Evolutionary conservation across 495 filamentous ascomycete genomes (phyloP), one percentile per base, ranked within the genome.

Genomic region (Neurospora sp.): DNA sequence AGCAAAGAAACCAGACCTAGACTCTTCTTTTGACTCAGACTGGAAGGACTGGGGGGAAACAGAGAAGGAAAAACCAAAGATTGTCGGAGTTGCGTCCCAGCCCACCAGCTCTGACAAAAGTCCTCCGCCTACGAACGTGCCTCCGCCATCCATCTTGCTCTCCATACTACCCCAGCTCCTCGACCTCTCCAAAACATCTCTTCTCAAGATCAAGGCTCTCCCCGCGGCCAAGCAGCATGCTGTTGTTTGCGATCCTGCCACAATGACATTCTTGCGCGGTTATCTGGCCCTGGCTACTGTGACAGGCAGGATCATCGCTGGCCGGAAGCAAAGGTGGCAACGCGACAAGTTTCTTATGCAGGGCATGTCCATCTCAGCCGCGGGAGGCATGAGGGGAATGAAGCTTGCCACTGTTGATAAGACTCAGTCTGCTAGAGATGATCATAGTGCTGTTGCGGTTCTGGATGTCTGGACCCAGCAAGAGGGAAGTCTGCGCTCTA

Each of bases 271-370:
- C 72, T 80, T 89, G 69, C 84, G 79, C 40, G 82, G 78, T n/a
- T 86, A 83, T 76, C 83, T 87, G n/a, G 83, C 82, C 75, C 84
- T 90, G 3, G 85, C 90, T 5, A 87, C 87, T 16, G 91, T 95
- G 12, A 88, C 88, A 31, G 93, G 90, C 16, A 91, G 91, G 35
- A 87, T 98, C 66, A 91, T 99, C 72, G 92, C 93, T 3, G 96
- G 96, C 40, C 90, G 96, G 70, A 92, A 91, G 71, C 81, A 91
- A 68, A 91, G 96, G 70, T 98, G 94, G 94, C 95, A 95, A 81
- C 88, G 94, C 70, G 94, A 98, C 81, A 88, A 86, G 69, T 87
- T 91, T 75, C 87, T 98, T n/a, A 86, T 90, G n/a, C 92, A 97
- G 80, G 88, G 89, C 76, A 97, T 95, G 92, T 89, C 90, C 69